Conservation (phyloP, 176 grass and related monocot genomes). For the Musa acuminata region DNA sequence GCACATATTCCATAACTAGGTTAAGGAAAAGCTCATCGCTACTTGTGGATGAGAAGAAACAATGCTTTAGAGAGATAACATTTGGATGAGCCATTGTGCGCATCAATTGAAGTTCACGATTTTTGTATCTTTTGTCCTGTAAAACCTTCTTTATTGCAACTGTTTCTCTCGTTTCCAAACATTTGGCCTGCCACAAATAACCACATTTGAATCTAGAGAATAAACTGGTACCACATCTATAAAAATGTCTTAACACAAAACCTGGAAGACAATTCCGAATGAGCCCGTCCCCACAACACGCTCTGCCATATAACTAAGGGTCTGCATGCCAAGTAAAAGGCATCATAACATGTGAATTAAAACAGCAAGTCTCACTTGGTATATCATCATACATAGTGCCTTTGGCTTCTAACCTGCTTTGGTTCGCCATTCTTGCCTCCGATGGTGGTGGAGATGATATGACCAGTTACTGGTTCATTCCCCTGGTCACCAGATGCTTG, state of each 20-base stretch:
- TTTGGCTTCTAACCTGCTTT: constrained; percentile 49
- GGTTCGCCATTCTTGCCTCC: constrained; percentile 98
- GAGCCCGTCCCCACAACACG: constrained; percentile 64
- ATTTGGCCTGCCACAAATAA: constrained; percentile 15
- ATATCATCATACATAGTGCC: neutral
- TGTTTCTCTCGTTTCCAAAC: constrained; percentile 18
- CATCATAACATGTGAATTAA: neutral
- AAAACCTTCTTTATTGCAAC: constrained; percentile 24
- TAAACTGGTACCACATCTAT: neutral
- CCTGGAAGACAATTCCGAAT: constrained; percentile 85
- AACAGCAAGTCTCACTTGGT: neutral
- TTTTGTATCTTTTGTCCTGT: constrained; percentile 23
- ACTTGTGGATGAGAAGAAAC: constrained; percentile 18
- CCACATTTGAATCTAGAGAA: neutral
- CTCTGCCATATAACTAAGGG: constrained; percentile 77
- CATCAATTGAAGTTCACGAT: constrained; percentile 17
- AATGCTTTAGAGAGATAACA: constrained; percentile 16
- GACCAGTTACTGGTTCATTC: constrained; percentile 64
- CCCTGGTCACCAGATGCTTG: constrained; percentile 34
- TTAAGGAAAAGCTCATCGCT: constrained; percentile 22
- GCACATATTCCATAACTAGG: constrained; percentile 22
- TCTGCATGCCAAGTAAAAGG: constrained; percentile 26
- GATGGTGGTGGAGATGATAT: constrained; percentile 98
- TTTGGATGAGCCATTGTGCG: constrained; percentile 22
- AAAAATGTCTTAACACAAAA: neutral